Percentiles rank a stretch among this genome's conserved stretches.
phyloP scores from a whole-genome alignment of 441 rosid species.

The Pelargonium cotyledonis region DNA sequence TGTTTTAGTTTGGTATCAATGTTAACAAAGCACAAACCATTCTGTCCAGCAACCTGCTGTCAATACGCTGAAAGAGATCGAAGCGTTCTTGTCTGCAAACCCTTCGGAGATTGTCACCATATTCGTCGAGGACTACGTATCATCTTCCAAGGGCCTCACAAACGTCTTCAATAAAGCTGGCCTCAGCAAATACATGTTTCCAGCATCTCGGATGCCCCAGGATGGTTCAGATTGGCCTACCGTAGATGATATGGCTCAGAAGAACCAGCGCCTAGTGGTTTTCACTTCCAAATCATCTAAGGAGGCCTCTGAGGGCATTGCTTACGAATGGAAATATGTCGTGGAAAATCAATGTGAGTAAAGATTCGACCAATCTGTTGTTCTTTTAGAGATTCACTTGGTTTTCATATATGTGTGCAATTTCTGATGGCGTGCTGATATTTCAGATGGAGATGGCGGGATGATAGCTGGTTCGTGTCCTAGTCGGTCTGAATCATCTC shows the following conservation, averaged over 20 bases:
- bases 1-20: too few species aligned
- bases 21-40: background rate
- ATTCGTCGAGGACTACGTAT: slow-evolving; percentile 87
- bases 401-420: too few species aligned
- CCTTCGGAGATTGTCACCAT: slow-evolving; percentile 82
- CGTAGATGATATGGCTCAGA: slow-evolving; percentile 75
- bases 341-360: slow-evolving; percentile 77
- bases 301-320: slow-evolving; percentile 85
- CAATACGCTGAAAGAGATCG: slow-evolving; percentile 67
- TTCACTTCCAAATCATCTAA: slow-evolving; percentile 69
- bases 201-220: slow-evolving; percentile 73
- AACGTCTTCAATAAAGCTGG: slow-evolving; percentile 81
- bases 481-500: slow-evolving; percentile 60
- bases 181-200: slow-evolving; percentile 57
- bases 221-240: slow-evolving; percentile 87
- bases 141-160: slow-evolving; percentile 59
- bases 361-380: background rate
- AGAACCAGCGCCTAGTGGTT: slow-evolving; percentile 73
- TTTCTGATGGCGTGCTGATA: background rate
- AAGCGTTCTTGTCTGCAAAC: slow-evolving; percentile 54
- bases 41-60: slow-evolving; percentile 69
- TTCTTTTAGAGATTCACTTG: too few species aligned
- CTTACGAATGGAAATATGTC: slow-evolving; percentile 80
- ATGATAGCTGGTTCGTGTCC: slow-evolving; percentile 62
- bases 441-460: slow-evolving; percentile 78